Evolutionary conservation across 176 grass and related monocot species (phyloP), one percentile per base, ranked within the genome.

Genomic region (Panicum miliaceum): DNA sequence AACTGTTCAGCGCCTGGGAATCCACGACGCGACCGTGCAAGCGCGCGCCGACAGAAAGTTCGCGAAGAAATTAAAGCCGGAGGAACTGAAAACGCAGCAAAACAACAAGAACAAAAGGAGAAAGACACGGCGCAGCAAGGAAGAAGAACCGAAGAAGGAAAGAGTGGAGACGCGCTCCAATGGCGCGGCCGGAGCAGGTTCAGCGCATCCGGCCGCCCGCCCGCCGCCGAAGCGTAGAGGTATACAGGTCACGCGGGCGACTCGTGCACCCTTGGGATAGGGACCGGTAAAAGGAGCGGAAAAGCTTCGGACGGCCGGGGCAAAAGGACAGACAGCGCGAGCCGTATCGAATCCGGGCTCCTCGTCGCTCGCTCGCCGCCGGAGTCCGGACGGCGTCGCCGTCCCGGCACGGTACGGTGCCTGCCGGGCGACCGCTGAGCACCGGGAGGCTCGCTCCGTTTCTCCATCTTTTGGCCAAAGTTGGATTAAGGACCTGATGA

Each of bases 171-270:
- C 23, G 20, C 6, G 25, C 40, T 26, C 13, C 57, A 20, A 59
- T 25, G 41, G 29, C 57, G 10, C 11, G 42, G 42, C 8, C 41
- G 11, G 16, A 47, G 12, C 61, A 51, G 54, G 68, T 84, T n/a
- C 81, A 75, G 6, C 71, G 81, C 45, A 84, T 27, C 32, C 64
- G 71, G 81, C 57, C 54, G 0, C 0, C 45, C 12, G 11, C 0
- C 4, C 5, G 5, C 18, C 57, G 12, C 68, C 54, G 15, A 7
- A 20, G 18, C 52, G 52, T 19, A 22, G 6, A 22, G 19, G 19
- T 56, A 8, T 22, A 47, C 41, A 40, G 12, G 84, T 79, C 76
- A 79, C 84, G 84, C 52, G 54, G 35, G 27, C 78, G 52, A 60
- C 62, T 61, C 40, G 60, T 47, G 52, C 15, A 22, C 19, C 62